phyloP scores from a whole-genome alignment of 1,284 basidiomycete species.

The Trichosporon sp. region DNA sequence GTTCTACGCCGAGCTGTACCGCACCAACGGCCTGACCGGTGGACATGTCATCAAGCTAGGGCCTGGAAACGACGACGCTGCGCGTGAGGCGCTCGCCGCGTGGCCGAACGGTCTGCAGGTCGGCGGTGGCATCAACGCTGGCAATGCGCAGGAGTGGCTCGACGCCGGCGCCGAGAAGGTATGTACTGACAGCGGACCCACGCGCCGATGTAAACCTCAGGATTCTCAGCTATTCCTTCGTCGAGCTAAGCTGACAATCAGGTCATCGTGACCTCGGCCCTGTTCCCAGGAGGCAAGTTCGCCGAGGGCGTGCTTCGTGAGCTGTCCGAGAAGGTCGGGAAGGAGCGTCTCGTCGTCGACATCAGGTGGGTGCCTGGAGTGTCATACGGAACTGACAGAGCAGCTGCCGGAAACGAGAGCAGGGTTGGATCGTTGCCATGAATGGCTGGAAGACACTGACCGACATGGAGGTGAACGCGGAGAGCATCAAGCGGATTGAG shows the following conservation, averaged over 20 bases:
- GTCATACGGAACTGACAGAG: neutral
- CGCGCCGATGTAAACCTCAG: neutral
- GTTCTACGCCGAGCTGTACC: constrained; percentile 78
- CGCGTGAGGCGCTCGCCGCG: constrained; percentile 67
- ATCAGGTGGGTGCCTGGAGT: constrained; percentile 61
- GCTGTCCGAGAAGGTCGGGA: constrained; percentile 66
- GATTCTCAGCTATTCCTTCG: neutral
- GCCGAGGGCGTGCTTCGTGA: constrained; percentile 64
- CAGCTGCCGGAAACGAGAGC: constrained; percentile 74
- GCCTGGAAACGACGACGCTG: constrained; percentile 76
- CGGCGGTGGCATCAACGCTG: constrained; percentile 82
- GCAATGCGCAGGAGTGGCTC: constrained; percentile 80
- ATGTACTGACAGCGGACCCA: neutral
- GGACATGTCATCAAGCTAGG: constrained; percentile 98
- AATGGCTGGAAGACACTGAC: constrained; percentile 98
- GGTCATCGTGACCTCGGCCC: constrained; percentile 94
- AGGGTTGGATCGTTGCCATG: constrained; percentile 93
- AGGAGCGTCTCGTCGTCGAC: constrained; percentile 87
- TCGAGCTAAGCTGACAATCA: constrained; percentile 38
- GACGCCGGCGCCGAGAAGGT: constrained; percentile 89
- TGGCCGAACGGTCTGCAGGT: constrained; percentile 87
- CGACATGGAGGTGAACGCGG: constrained; percentile 74
- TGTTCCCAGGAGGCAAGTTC: constrained; percentile 81
- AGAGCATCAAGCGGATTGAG: constrained; percentile 37
- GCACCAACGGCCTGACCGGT: constrained; percentile 62